Base-by-base conservation (phyloP, 2,329 filamentous ascomycete genomes). In the Ophiocordyceps robertsii region DNA sequence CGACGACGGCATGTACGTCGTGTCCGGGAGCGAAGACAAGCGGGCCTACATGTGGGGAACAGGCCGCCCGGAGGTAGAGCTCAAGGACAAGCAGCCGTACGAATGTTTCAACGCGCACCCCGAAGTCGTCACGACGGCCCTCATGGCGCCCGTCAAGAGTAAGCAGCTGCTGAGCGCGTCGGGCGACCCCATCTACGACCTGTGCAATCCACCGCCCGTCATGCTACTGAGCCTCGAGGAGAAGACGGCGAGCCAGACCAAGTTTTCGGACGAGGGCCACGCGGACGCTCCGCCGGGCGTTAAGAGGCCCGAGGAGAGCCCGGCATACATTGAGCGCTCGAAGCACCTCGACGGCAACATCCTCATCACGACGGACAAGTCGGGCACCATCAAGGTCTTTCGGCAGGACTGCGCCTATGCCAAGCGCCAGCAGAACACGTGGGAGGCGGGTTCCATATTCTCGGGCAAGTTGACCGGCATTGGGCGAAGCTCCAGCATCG, bases 161-260 rank as follows among this genome's bases (percentile, higher is more conserved):
- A 77, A 85, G 44, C 81, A 84, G 54, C 68, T 92, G 2, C 72
- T 98, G 1, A 80, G 83, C 40, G 73, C 76, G 13, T 93, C 88
- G 0, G 84, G 86, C 43, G 89, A 98, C 57, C 89, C 92, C 2
- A 76, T 98, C n/a, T 98, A 88, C 59, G 89, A 95, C 53, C 71
- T 96, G 1, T 96, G 92, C 68, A 96, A 96, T 52, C 92, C 92
- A 6, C 92, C 90, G 0, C 88, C 90, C 0, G 79, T 96, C 14
- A 89, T 79, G 7, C 69, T 96, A 16, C 70, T 89, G 47, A 88
- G 82, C 49, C 73, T 80, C 24, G 77, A 82, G 17, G 85, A 92
- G 53, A 63, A 61, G 29, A 63, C 62, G 2, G 56, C 56, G 8
- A 73, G 64, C 43, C 64, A 68, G 44, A 60, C 59, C 2, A 60